These are phyloP conservation scores for Lichtheimia ramosa DNA, from an alignment of 371 early-diverging fungal genomes.

Conservation along the genomic window DNA sequence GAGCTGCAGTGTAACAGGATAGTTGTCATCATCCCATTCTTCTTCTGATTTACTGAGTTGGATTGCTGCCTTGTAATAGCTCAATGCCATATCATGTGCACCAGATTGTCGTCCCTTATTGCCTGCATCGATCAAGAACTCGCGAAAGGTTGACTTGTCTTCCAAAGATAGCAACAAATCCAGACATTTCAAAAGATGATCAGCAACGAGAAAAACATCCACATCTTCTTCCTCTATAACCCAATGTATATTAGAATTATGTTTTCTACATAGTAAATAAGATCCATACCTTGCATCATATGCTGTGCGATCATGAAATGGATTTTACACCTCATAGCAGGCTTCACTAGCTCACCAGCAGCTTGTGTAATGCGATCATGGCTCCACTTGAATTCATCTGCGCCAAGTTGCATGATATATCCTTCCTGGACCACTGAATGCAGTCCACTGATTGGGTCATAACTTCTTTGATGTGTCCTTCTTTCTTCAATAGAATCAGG, in stretches of 20 bases:
- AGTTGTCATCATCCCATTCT: constrained; percentile 25
- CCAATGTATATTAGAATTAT: not conserved
- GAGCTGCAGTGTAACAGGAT: constrained; percentile 24
- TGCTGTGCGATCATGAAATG: constrained; percentile 39
- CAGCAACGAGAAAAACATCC: constrained; percentile 33
- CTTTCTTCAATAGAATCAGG: too few relatives aligned
- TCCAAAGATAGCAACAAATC: constrained; percentile 17
- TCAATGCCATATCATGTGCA: constrained; percentile 40
- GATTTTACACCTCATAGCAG: constrained; percentile 28
- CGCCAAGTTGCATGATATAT: constrained; percentile 37
- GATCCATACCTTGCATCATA: constrained; percentile 16
- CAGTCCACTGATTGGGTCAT: constrained; percentile 41
- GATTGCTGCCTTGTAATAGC: constrained; percentile 35
- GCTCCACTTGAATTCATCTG: constrained; percentile 46
- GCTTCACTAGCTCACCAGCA: constrained; percentile 42
- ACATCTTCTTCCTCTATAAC: constrained; percentile 15
- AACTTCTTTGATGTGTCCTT: not conserved
- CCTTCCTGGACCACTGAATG: constrained; percentile 50
- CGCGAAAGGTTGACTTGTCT: constrained; percentile 20
- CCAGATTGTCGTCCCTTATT: constrained; percentile 38
- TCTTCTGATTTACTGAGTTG: constrained; percentile 8
- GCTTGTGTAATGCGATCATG: constrained; percentile 51
- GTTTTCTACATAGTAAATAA: not conserved
- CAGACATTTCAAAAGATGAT: constrained; percentile 42
- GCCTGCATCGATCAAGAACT: constrained; percentile 36